Percentiles rank a stretch among this genome's conserved stretches.
Evolutionary conservation across 192 early-diverging fungal species (phyloP).

Genomic region (Rhizophagus clarus): DNA sequence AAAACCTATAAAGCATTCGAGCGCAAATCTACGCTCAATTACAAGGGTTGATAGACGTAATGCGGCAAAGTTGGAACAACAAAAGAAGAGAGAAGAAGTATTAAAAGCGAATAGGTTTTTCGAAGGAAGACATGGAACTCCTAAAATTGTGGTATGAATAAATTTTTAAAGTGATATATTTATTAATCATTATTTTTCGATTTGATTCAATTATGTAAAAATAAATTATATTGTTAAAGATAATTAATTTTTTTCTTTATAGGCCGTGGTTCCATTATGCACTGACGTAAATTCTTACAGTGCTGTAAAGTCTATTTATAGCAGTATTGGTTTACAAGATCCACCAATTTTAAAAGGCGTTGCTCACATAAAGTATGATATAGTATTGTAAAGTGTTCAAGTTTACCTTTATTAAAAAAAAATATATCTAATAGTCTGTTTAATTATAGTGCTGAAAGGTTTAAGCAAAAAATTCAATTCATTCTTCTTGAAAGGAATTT

Average conservation of each 20-base stretch:
- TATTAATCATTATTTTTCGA: not conserved
- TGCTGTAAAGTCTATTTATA: constrained; percentile 56
- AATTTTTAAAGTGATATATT: not conserved
- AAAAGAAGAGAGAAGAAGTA: constrained; percentile 79
- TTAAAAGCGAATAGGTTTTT: constrained; percentile 77
- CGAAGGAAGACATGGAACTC: constrained; percentile 76
- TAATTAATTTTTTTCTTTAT: not conserved
- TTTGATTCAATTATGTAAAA: not conserved
- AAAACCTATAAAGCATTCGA: constrained; percentile 58
- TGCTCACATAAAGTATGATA: constrained; percentile 42
- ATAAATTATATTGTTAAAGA: not conserved
- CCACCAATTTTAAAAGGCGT: constrained; percentile 35
- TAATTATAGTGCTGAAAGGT: constrained; percentile 64
- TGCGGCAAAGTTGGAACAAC: constrained; percentile 74
- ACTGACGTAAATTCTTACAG: constrained; percentile 63
- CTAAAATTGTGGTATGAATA: constrained; percentile 76
- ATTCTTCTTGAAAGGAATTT: constrained; percentile 77
- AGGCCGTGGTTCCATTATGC: constrained; percentile 88
- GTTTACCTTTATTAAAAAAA: not conserved
- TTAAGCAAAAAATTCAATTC: constrained; percentile 91
- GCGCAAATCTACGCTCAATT: constrained; percentile 38
- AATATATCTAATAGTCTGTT: not conserved
- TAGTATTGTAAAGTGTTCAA: not conserved
- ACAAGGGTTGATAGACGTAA: constrained; percentile 82
- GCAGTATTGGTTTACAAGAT: constrained; percentile 43